These are phyloP conservation scores for Ophidiomyces ophidiicola DNA, from an alignment of 2,329 filamentous ascomycete genomes.

Conservation along the genomic window DNA sequence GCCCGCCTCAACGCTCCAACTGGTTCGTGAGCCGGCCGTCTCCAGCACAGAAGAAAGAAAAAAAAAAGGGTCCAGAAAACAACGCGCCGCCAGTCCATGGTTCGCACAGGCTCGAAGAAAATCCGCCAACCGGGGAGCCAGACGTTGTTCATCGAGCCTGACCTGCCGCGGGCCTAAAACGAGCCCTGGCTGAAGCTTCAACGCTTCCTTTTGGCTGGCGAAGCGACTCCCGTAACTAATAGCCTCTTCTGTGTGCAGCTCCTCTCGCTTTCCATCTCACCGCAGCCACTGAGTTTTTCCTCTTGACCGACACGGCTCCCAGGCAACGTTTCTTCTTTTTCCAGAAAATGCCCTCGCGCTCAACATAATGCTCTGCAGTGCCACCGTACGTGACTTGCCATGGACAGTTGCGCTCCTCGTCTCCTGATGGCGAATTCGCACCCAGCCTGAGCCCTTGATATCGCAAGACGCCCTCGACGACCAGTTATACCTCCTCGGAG, in stretches of 20 bases:
- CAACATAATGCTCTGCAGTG: conserved; percentile 2
- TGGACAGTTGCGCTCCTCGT: background rate
- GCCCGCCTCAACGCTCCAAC: conserved; percentile 3
- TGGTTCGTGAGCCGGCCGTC: too few relatives aligned
- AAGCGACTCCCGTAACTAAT: background rate
- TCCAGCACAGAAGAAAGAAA: too few relatives aligned
- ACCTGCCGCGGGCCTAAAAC: background rate
- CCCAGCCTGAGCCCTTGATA: background rate
- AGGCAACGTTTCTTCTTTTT: background rate
- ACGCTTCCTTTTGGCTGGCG: background rate
- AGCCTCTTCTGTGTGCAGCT: background rate
- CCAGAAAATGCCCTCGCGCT: background rate
- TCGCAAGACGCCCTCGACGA: background rate
- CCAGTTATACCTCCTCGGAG: too few relatives aligned
- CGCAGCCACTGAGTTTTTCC: conserved; percentile 2
- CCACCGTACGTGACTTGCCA: conserved; percentile 1
- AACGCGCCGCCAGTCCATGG: conserved; percentile 1
- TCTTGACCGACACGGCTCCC: background rate
- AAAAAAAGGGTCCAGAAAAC: background rate
- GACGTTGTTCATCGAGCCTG: background rate
- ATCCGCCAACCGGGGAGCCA: conserved; percentile 6
- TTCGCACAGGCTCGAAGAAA: conserved; percentile 1
- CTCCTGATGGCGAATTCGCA: background rate
- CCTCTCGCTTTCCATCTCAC: conserved; percentile 8
- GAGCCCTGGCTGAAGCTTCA: background rate